These are phyloP conservation scores for Leccinum ochraceum DNA, from an alignment of 768 basidiomycete genomes.

Conservation along the genomic window DNA sequence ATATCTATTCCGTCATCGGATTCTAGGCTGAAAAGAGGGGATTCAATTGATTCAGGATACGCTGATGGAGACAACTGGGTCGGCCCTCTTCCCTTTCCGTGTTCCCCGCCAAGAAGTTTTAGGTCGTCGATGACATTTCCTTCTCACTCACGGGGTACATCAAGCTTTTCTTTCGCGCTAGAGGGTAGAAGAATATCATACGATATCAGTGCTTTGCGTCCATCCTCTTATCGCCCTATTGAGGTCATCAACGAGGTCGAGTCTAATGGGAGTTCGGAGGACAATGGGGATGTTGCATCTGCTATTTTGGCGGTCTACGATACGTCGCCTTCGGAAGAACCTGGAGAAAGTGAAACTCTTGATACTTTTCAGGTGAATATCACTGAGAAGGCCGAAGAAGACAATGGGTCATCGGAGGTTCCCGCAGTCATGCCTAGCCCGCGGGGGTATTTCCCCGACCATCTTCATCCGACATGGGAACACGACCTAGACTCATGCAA, in stretches of 20 bases:
- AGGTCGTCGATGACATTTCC: slow-evolving; percentile 42
- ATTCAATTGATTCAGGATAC: slow-evolving; percentile 61
- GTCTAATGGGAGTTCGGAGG: slow-evolving; percentile 14
- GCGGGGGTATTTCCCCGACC: slow-evolving; percentile 2
- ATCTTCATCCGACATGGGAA: slow-evolving; percentile 10
- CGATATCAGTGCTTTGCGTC: slow-evolving; percentile 11
- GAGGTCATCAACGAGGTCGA: slow-evolving; percentile 12
- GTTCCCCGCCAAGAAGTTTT: slow-evolving; percentile 51
- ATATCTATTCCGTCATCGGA: slow-evolving; percentile 28
- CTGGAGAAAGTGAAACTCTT: slow-evolving; percentile 1
- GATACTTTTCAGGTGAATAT: slow-evolving; percentile 6
- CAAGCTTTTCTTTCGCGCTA: slow-evolving; percentile 8
- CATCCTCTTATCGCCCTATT: slow-evolving; percentile 8
- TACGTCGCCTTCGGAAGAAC: slow-evolving; percentile 10
- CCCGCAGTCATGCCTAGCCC: background rate
- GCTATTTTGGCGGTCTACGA: slow-evolving; percentile 23
- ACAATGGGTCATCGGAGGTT: background rate
- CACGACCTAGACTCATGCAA: slow-evolving; percentile 14
- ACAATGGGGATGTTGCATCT: slow-evolving; percentile 24
- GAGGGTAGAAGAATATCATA: slow-evolving; percentile 17
- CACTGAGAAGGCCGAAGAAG: slow-evolving; percentile 5
- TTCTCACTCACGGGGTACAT: slow-evolving; percentile 11
- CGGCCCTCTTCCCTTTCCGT: slow-evolving; percentile 42
- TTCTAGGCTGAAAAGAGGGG: slow-evolving; percentile 32
- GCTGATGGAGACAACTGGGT: slow-evolving; percentile 47